phyloP scores from a whole-genome alignment of 1,284 basidiomycete species.

The Pascua guehoae region DNA sequence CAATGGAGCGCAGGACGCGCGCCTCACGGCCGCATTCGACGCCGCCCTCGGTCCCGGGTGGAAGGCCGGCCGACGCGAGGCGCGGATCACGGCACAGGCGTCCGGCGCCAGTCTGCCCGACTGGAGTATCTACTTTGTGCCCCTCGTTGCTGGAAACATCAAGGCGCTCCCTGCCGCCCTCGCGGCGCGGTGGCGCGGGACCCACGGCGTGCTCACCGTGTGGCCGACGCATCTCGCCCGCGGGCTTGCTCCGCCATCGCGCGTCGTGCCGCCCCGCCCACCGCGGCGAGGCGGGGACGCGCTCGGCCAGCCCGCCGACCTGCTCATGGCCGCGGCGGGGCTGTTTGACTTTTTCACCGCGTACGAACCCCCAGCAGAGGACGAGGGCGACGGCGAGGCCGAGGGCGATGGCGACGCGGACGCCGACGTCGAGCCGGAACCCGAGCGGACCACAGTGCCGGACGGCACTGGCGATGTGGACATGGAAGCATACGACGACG shows the following conservation, averaged over 20 bases:
- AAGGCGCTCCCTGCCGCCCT: constrained; percentile 7
- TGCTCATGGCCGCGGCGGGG: constrained; percentile 27
- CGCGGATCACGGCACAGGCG: constrained; percentile 18
- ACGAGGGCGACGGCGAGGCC: constrained; percentile 14
- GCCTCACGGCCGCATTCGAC: constrained; percentile 11
- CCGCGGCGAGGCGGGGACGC: no score
- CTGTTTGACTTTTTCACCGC: constrained; percentile 34
- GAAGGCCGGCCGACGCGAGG: constrained; percentile 21
- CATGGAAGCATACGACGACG: constrained; percentile 16
- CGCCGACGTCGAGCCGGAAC: constrained; percentile 6
- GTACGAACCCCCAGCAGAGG: constrained; percentile 26
- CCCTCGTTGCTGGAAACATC: constrained; percentile 14
- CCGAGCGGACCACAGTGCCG: not conserved
- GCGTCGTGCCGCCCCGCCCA: not conserved
- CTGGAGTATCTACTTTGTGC: constrained; percentile 38
- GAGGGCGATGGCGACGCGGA: constrained; percentile 10
- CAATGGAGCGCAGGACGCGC: constrained; percentile 19
- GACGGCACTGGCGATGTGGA: constrained; percentile 6
- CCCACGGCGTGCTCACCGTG: constrained; percentile 34
- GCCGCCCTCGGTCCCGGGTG: constrained; percentile 21
- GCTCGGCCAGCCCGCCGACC: constrained; percentile 17
- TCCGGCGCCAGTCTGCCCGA: constrained; percentile 13
- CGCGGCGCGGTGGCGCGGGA: constrained; percentile 14
- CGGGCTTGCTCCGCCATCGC: constrained; percentile 4
- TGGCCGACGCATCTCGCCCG: constrained; percentile 38